phyloP scores from a whole-genome alignment of 805 yeast genomes.

The Torulaspora indica region DNA sequence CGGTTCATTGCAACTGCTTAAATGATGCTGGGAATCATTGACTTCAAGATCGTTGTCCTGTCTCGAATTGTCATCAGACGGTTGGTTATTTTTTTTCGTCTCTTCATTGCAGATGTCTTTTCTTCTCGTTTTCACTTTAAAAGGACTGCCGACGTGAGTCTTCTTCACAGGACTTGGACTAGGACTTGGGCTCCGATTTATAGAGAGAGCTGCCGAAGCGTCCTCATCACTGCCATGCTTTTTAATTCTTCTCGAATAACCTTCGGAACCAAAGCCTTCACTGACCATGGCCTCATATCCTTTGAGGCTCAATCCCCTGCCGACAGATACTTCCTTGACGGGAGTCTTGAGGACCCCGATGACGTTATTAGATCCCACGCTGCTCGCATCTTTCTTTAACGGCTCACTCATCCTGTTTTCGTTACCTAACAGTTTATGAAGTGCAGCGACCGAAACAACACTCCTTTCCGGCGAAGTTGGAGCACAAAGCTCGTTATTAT shows the following conservation, averaged over 20 bases:
- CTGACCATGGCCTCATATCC: conserved; percentile 21
- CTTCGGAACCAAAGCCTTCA: conserved; percentile 12
- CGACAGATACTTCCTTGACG: conserved; percentile 21
- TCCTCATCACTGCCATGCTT: conserved; percentile 3
- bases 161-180: conserved; percentile 14
- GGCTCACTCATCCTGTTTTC: conserved; percentile 3
- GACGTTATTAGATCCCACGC: background rate
- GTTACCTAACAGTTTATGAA: conserved; percentile 11
- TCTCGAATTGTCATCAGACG: background rate
- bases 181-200: conserved; percentile 10
- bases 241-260: conserved; percentile 6
- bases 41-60: background rate
- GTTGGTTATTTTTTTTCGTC: background rate
- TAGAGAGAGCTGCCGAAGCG: background rate
- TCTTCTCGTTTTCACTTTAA: conserved; percentile 22
- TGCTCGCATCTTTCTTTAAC: background rate
- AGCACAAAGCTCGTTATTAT: conserved; percentile 9
- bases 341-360: conserved; percentile 20
- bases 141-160: conserved; percentile 31
- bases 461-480: conserved; percentile 6
- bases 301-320: conserved; percentile 21
- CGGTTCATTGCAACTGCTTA: background rate
- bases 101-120: background rate
- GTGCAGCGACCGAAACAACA: conserved; percentile 14
- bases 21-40: background rate